Evolutionary conservation across 345 rosid genomes (phyloP).

Genomic region (Mallotus nudiflorus): DNA sequence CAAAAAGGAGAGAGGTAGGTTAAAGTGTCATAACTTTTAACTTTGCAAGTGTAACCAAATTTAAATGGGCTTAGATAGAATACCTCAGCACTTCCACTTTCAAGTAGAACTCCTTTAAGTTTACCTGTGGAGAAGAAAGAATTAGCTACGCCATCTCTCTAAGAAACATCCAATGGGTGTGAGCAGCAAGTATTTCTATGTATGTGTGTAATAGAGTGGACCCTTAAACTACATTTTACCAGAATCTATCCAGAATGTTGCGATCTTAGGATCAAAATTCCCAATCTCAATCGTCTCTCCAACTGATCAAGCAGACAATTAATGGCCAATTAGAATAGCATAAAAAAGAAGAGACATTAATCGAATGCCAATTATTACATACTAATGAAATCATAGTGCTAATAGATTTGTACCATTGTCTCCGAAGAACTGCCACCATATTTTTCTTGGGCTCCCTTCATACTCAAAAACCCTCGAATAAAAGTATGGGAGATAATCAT

Average conservation of each 20-base stretch:
- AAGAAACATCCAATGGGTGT: background rate
- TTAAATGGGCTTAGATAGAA: background rate
- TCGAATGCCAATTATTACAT: background rate
- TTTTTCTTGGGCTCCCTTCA: slow-evolving; percentile 87
- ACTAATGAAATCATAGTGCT: background rate
- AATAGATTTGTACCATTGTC: slow-evolving; percentile 65
- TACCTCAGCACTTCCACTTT: slow-evolving; percentile 97
- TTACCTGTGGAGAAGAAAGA: slow-evolving; percentile 50
- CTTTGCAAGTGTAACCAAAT: background rate
- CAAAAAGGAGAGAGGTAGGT: background rate
- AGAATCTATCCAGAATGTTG: slow-evolving; percentile 91
- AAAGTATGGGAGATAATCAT: slow-evolving; percentile 88
- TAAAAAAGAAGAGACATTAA: background rate
- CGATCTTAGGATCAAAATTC: slow-evolving; percentile 86
- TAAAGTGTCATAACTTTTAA: background rate
- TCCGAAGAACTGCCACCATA: slow-evolving; percentile 96
- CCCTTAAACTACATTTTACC: slow-evolving; percentile 40
- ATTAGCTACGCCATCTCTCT: background rate
- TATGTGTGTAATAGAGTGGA: background rate
- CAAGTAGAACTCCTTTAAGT: slow-evolving; percentile 90
- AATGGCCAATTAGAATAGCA: background rate
- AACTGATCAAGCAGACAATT: slow-evolving; percentile 47
- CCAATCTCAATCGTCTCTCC: slow-evolving; percentile 90
- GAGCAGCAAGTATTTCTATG: background rate
- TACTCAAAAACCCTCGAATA: slow-evolving; percentile 92